These are phyloP conservation scores for Fusarium oligoseptatum DNA, from an alignment of 2,329 filamentous ascomycete species.

Conservation along the genomic window DNA sequence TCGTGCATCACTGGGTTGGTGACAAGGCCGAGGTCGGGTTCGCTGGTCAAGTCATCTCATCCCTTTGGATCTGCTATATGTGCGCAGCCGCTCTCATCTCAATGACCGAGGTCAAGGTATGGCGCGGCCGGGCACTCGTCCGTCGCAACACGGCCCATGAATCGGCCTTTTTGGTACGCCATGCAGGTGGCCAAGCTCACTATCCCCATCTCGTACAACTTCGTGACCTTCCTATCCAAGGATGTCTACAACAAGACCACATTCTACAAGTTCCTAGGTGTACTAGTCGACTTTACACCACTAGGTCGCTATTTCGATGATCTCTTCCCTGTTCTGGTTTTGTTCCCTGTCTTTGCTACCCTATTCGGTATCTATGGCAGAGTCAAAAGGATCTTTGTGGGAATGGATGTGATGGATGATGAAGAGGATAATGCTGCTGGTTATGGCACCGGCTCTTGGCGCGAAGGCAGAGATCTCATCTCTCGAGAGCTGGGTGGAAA, in stretches of 20 bases:
- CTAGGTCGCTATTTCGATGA: conserved; percentile 88
- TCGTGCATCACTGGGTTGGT: conserved; percentile 81
- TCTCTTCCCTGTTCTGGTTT: conserved; percentile 88
- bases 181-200: conserved; percentile 93
- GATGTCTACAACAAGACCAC: conserved; percentile 81
- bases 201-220: conserved; percentile 95
- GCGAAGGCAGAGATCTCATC: conserved; percentile 91
- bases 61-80: conserved; percentile 96
- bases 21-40: conserved; percentile 84
- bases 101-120: conserved; percentile 95
- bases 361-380: conserved; percentile 91
- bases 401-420: conserved; percentile 79
- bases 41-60: conserved; percentile 85
- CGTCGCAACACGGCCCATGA: conserved; percentile 92
- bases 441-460: conserved; percentile 87
- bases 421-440: conserved; percentile 73
- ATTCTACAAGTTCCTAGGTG: conserved; percentile 89
- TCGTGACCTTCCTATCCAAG: conserved; percentile 86
- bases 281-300: conserved; percentile 84
- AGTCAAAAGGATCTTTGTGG: conserved; percentile 84
- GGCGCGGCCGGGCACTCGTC: conserved; percentile 93
- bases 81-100: conserved; percentile 88
- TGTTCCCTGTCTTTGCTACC: conserved; percentile 87
- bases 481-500: conserved; percentile 83
- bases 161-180: conserved; percentile 95